Base-by-base conservation (phyloP, 306 rosid genomes). In the Medicago lupulina region DNA sequence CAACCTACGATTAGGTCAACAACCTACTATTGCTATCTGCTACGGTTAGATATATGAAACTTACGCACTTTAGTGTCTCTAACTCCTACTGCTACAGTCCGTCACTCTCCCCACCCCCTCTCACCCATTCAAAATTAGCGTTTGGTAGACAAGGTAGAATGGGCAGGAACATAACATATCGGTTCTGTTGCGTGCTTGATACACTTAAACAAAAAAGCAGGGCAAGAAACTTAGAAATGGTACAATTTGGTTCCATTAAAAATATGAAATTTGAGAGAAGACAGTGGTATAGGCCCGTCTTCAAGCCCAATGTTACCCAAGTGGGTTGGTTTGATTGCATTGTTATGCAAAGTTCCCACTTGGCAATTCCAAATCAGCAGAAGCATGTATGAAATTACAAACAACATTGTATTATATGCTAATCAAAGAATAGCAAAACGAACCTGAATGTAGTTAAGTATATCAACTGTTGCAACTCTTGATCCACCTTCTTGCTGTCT, bases 401-500 rank as follows among this genome's bases (percentile, higher is more conserved):
- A 55, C 5, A 9, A 44, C 6, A 60, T 16, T 40, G 39, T 21
- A 81, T 50, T 19, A 67, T 64, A 77, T 16, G 12, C 40, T 44
- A 62, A 49, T 19, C 7, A 63, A 19, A 19, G 18, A 75, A 49
- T 64, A 41, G 8, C 18, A 15, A 19, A 80, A 41, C 31, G 36
- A 64, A 92, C 98, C 91, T 91, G 96, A 80, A 93, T 73, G 77
- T 90, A 87, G 87, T 68, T 87, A 40, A 93, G 76, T 76, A 90
- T 74, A 73, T 93, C 96, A 68, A 76, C 75, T 12, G 90, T 83
- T 51, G 87, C 76, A 81, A 90, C 87, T 78, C 94, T 87, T 34
- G 96, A 89, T 75, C 92, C 98, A 64, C 81, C 91, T 62, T 93
- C 96, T 81, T 93, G 92, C 46, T 93, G 95, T 70, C 96, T 86